These are phyloP conservation scores for Tylopilus cervinicoccineus DNA, from an alignment of 768 basidiomycete species.

Conservation along the genomic window DNA sequence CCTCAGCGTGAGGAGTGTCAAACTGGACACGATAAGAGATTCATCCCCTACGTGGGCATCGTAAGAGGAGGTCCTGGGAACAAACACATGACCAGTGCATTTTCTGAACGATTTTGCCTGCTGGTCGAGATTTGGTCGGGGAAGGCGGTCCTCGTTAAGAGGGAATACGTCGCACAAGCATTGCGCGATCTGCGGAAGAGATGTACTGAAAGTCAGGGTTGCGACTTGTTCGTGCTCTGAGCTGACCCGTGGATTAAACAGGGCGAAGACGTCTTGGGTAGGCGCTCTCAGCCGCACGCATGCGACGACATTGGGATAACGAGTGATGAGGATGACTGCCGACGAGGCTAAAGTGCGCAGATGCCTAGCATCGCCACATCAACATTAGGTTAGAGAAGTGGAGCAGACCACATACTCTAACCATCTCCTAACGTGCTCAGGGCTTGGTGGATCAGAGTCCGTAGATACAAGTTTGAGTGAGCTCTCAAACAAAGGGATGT, in stretches of 20 bases:
- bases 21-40: constrained; percentile 45
- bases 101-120: constrained; percentile 52
- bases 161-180: constrained; percentile 43
- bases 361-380: constrained; percentile 19
- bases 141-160: constrained; percentile 35
- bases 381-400: background rate
- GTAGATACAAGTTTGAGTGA: constrained; percentile 35
- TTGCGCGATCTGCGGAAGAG: constrained; percentile 35
- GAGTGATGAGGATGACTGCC: constrained; percentile 47
- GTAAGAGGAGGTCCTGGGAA: constrained; percentile 28
- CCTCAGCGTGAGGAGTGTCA: constrained; percentile 41
- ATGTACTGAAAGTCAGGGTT: constrained; percentile 49
- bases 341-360: constrained; percentile 13
- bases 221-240: constrained; percentile 48
- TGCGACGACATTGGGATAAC: constrained; percentile 55
- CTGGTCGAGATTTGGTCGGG: constrained; percentile 43
- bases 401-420: constrained; percentile 15
- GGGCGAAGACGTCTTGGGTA: constrained; percentile 39
- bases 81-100: constrained; percentile 53
- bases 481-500: constrained; percentile 43
- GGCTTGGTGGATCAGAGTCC: constrained; percentile 33
- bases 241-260: constrained; percentile 59
- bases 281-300: constrained; percentile 37
- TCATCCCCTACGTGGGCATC: constrained; percentile 25
- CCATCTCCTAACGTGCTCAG: constrained; percentile 28